A percentile compares a stretch with the other conserved stretches of the same genome.
These are phyloP conservation scores for Pyrenophora graminea DNA, from an alignment of 2,329 filamentous ascomycete genomes.

Conservation along the genomic window DNA sequence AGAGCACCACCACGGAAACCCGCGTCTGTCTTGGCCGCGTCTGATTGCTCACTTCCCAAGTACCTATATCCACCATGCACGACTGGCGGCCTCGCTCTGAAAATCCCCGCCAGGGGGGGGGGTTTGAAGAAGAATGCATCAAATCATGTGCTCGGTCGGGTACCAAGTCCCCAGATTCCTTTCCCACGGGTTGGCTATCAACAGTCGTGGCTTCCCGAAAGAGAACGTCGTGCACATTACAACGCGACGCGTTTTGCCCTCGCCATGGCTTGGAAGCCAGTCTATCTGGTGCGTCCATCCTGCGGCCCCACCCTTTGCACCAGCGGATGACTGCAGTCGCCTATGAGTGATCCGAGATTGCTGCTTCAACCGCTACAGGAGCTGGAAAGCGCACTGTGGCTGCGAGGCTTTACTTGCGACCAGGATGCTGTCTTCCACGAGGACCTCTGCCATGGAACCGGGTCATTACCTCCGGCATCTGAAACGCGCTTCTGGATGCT, in stretches of 20 bases:
- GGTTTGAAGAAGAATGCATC: background rate
- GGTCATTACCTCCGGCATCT: constrained; percentile 31
- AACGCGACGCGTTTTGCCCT: constrained; percentile 15
- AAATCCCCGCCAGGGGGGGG: background rate
- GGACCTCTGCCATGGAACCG: constrained; percentile 33
- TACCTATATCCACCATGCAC: background rate
- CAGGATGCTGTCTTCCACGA: constrained; percentile 16
- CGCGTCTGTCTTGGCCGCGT: background rate
- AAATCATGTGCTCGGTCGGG: constrained; percentile 6
- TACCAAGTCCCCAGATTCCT: background rate
- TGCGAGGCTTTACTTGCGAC: constrained; percentile 1
- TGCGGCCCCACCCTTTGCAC: constrained; percentile 12
- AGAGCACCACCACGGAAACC: background rate
- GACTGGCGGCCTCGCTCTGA: background rate
- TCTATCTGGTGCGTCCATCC: constrained; percentile 9
- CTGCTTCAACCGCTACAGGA: constrained; percentile 3
- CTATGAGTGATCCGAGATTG: constrained; percentile 4
- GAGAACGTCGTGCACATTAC: constrained; percentile 24
- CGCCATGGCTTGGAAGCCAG: constrained; percentile 6
- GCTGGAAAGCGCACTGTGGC: constrained; percentile 10
- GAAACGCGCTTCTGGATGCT: constrained; percentile 31
- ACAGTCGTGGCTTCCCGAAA: constrained; percentile 36
- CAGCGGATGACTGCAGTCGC: constrained; percentile 9
- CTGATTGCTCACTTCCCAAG: background rate
- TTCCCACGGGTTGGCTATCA: constrained; percentile 15